Percentiles rank a stretch among this genome's conserved stretches.
These are phyloP conservation scores for Yamadazyma pseudoaaseri DNA, from an alignment of 1,139 yeast species.

Conservation along the genomic window DNA sequence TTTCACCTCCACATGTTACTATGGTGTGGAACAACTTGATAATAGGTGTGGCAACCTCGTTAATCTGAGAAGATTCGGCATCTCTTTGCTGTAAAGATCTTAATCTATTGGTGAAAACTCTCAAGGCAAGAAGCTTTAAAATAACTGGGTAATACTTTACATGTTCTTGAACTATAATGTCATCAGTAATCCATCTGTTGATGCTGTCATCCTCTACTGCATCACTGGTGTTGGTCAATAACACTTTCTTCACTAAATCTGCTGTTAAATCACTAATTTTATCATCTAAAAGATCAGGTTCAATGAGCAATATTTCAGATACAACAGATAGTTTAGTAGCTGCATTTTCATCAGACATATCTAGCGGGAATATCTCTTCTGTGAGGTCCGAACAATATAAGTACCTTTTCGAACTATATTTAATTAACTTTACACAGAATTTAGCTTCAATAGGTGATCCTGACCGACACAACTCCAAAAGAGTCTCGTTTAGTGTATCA, in stretches of 20 bases:
- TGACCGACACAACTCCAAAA: slow-evolving; percentile 43
- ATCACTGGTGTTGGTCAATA: slow-evolving; percentile 46
- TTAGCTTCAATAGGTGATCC: slow-evolving; percentile 67
- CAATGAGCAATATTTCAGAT: slow-evolving; percentile 58
- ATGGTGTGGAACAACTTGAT: slow-evolving; percentile 65
- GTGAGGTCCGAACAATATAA: slow-evolving; percentile 37
- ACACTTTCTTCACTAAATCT: slow-evolving; percentile 57
- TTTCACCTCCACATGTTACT: slow-evolving; percentile 81
- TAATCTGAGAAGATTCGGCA: slow-evolving; percentile 29
- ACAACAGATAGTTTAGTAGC: slow-evolving; percentile 60
- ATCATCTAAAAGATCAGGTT: slow-evolving; percentile 52
- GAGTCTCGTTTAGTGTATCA: slow-evolving; percentile 27
- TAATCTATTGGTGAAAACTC: slow-evolving; percentile 64
- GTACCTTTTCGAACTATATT: slow-evolving; percentile 40
- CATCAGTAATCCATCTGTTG: slow-evolving; percentile 50
- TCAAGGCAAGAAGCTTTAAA: slow-evolving; percentile 54
- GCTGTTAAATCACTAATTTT: slow-evolving; percentile 59
- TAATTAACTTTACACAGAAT: slow-evolving; percentile 62
- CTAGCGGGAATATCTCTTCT: slow-evolving; percentile 51
- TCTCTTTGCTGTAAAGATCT: slow-evolving; percentile 40
- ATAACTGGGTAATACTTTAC: slow-evolving; percentile 25
- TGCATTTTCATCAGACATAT: slow-evolving; percentile 32
- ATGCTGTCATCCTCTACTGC: slow-evolving; percentile 17
- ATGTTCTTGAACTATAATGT: slow-evolving; percentile 29
- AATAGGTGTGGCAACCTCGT: slow-evolving; percentile 54